Base-by-base conservation (phyloP, 148 eudicot genomes). In the Dysphania ambrosioides region DNA sequence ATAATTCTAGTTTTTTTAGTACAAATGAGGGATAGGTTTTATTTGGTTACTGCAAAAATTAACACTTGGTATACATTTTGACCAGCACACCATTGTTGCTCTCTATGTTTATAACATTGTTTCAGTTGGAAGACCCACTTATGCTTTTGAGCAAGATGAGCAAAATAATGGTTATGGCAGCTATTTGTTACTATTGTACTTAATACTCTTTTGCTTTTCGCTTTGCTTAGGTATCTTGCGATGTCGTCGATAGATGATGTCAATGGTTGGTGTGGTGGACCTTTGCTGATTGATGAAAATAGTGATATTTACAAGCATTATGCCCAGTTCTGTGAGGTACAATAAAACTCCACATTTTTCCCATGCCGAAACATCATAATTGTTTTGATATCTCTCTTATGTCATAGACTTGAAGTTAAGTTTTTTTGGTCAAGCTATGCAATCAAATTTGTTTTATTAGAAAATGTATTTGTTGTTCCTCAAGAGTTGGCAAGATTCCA, bases 231-330 rank as follows among this genome's bases (percentile, higher is more conserved):
- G 75, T 95, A 89, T 82, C 83, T 88, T 72, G 86, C 93, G 19
- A 78, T 96, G 92, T 89, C 92, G 23, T 88, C 94, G 51, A 87
- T 85, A 51, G 83, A 92, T 64, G 97, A 92, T 71, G 86, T 85
- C 76, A 89, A 86, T 79, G 94, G 99, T 27, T 96, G 99, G 97
- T 96, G 80, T 78, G 97, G 94, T 59, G 97, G 99, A 72, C 84
- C 94, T 53, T 84, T 96, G 83, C 94, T 96, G 99, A 92, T 83
- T 81, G 99, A 96, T 75, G 97, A 96, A 79, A 82, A 77, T 79
- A 90, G 94, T 69, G 97, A 90, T 78, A 87, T 90, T 61, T 90
- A 92, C 78, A 88, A 79, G 74, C 97, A 92, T 77, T 96, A 92
- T 72, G 94, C 94, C 31, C 87, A 91, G 79, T 87, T 95, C 47